Evolutionary conservation across 306 rosid genomes (phyloP).

Genomic region (Ammopiptanthus mongolicus): DNA sequence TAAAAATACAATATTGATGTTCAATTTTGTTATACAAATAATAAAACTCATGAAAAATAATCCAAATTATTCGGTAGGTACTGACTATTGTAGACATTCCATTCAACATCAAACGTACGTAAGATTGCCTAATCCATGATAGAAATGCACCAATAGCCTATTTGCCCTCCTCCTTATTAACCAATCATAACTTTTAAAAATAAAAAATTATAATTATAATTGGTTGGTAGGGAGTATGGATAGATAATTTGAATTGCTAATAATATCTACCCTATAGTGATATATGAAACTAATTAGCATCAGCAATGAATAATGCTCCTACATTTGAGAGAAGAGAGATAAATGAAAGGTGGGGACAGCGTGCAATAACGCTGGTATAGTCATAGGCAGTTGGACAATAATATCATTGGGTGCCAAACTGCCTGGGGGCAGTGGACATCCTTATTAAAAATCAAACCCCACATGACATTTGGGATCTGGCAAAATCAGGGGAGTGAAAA

Average conservation of each 20-base stretch:
- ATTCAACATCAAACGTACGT: background rate
- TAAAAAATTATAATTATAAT: too few species aligned
- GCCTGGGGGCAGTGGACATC: background rate
- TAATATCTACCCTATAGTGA: background rate
- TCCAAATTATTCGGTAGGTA: background rate
- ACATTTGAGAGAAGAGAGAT: background rate
- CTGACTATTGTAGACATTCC: background rate
- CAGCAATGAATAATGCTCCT: background rate
- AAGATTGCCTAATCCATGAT: too few species aligned
- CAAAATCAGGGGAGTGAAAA: background rate
- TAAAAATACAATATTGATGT: too few species aligned
- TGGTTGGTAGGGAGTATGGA: too few species aligned
- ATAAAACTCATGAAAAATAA: too few species aligned
- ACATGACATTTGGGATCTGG: background rate
- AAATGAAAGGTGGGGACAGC: background rate
- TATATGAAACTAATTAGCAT: background rate
- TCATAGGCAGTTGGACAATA: background rate
- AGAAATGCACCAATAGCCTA: too few species aligned
- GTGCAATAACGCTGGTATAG: background rate
- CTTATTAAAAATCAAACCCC: background rate
- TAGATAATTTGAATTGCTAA: too few species aligned
- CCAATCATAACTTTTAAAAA: too few species aligned
- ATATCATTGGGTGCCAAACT: background rate
- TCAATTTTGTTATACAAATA: too few species aligned
- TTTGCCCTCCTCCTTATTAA: too few species aligned